Percentiles rank a stretch among this genome's conserved stretches.
Conservation (phyloP, 306 rosid genomes). For the Pyrus betulifolia region DNA sequence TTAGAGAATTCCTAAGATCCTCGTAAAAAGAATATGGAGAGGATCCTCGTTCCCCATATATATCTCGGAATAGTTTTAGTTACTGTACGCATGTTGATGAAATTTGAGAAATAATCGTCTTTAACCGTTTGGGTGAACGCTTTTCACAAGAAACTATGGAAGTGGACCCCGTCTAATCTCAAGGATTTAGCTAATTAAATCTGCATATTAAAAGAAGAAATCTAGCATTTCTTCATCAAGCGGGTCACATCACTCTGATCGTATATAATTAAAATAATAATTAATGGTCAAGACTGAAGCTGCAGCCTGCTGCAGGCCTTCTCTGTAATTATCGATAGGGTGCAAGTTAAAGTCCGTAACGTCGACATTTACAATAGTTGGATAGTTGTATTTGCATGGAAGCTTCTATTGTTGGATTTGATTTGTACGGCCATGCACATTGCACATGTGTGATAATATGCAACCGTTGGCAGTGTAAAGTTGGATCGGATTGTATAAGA, state of each 20-base stretch:
- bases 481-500: neutral
- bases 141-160: too few relatives aligned
- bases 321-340: neutral
- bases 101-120: neutral
- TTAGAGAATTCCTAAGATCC: too few relatives aligned
- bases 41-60: too few relatives aligned
- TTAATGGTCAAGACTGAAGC: neutral
- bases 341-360: neutral
- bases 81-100: neutral
- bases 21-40: too few relatives aligned
- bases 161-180: too few relatives aligned
- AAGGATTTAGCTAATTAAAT: too few relatives aligned
- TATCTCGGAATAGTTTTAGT: too few relatives aligned
- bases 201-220: neutral
- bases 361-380: neutral
- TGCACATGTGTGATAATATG: neutral
- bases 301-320: conserved; percentile 5
- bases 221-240: neutral
- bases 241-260: neutral
- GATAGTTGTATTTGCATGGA: neutral
- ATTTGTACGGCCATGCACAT: neutral
- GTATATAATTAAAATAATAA: neutral
- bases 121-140: neutral
- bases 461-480: neutral
- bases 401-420: neutral